phyloP scores from a whole-genome alignment of 768 basidiomycete species.

The Tylopilus balloui region DNA sequence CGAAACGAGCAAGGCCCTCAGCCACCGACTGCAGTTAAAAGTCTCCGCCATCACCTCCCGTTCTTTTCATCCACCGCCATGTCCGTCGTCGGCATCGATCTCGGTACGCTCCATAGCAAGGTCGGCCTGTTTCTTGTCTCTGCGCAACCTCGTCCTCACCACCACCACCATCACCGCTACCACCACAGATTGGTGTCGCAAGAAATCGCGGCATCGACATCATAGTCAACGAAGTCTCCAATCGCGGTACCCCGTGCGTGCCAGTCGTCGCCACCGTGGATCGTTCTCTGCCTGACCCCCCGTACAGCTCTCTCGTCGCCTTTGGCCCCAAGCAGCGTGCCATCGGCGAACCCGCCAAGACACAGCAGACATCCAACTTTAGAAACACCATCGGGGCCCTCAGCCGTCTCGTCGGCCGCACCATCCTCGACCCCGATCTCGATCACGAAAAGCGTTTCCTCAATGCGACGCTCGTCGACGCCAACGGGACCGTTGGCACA shows the following conservation, averaged over 20 bases:
- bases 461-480: constrained; percentile 82
- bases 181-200: constrained; percentile 82
- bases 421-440: constrained; percentile 75
- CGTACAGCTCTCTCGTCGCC: constrained; percentile 79
- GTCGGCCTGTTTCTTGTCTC: constrained; percentile 31
- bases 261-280: too few species aligned
- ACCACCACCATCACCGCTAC: neutral
- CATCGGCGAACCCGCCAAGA: constrained; percentile 95
- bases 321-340: constrained; percentile 89
- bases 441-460: constrained; percentile 88
- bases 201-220: constrained; percentile 97
- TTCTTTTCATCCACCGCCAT: constrained; percentile 34
- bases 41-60: accelerated
- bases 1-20: constrained; percentile 22
- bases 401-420: constrained; percentile 86
- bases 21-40: constrained; percentile 8
- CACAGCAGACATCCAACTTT: constrained; percentile 96
- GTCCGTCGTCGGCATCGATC: constrained; percentile 95
- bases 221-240: constrained; percentile 96
- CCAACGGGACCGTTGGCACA: constrained; percentile 74
- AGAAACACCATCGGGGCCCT: constrained; percentile 93
- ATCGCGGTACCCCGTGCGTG: constrained; percentile 91
- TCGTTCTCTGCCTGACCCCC: constrained; percentile 1
- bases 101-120: constrained; percentile 88
- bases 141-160: neutral